Percentiles rank a stretch among this genome's conserved stretches.
Evolutionary conservation across 495 filamentous ascomycete genomes (phyloP).

Genomic region (Penicillium turbatum): DNA sequence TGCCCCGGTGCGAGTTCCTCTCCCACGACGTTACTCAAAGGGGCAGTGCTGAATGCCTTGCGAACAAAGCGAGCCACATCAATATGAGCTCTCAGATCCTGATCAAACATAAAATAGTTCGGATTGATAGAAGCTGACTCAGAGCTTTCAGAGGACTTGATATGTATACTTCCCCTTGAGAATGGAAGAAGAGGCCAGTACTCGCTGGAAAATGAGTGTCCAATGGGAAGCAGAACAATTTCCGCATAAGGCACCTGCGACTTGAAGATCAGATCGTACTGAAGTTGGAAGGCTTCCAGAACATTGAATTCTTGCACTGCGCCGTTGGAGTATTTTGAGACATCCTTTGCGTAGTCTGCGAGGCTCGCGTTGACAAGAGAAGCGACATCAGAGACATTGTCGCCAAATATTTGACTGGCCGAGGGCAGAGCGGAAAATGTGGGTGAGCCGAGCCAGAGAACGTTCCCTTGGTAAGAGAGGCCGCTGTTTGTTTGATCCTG

Average conservation of each 20-base stretch:
- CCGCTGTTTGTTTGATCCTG: conserved; percentile 42
- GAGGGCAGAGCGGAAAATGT: conserved; percentile 29
- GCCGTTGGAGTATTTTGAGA: conserved; percentile 26
- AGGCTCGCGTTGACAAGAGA: conserved; percentile 18
- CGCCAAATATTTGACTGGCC: conserved; percentile 22
- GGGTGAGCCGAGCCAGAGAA: conserved; percentile 14
- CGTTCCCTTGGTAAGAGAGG: conserved; percentile 15
- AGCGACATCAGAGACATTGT: conserved; percentile 21
- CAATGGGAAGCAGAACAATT: conserved; percentile 25
- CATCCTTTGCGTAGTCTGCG: conserved; percentile 26
- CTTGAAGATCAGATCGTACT: conserved; percentile 43
- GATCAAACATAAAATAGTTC: conserved; percentile 23
- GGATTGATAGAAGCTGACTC: conserved; percentile 21
- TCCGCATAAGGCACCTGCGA: conserved; percentile 38
- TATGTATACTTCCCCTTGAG: conserved; percentile 46
- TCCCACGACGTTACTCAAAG: conserved; percentile 16
- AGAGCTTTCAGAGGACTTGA: conserved; percentile 18
- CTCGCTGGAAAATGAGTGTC: conserved; percentile 21
- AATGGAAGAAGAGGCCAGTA: conserved; percentile 41
- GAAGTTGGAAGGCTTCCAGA: conserved; percentile 30
- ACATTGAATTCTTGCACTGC: conserved; percentile 19
- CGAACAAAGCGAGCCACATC: conserved; percentile 25
- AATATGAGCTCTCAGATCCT: conserved; percentile 18
- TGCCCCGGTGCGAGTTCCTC: conserved; percentile 19
- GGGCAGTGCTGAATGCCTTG: conserved; percentile 12